Conservation (phyloP, 345 rosid genomes). For the Syzygium aromaticum region DNA sequence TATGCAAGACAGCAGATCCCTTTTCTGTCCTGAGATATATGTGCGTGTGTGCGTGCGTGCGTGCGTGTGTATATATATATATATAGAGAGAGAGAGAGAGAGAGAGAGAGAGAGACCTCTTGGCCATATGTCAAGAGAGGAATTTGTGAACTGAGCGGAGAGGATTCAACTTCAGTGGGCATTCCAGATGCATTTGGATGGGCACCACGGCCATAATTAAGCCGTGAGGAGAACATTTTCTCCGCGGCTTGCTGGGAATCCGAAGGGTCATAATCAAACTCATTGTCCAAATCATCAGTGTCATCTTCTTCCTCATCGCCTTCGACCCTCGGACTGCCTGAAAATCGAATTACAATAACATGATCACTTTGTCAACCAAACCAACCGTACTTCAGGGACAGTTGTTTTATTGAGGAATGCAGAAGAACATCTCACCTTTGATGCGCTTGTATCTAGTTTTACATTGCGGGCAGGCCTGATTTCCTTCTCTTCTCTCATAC, state of each 20-base stretch:
- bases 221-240: neutral
- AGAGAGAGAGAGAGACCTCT: slow-evolving; percentile 39
- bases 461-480: slow-evolving; percentile 95
- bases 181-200: slow-evolving; percentile 27
- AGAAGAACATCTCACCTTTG: slow-evolving; percentile 46
- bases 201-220: slow-evolving; percentile 27
- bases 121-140: slow-evolving; percentile 88
- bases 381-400: neutral
- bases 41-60: too few species aligned
- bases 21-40: neutral
- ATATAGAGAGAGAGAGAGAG: neutral
- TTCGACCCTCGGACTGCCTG: slow-evolving; percentile 94
- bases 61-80: too few species aligned
- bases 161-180: slow-evolving; percentile 53
- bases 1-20: neutral
- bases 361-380: neutral
- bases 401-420: neutral
- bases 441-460: slow-evolving; percentile 85
- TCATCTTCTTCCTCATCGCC: slow-evolving; percentile 98
- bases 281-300: slow-evolving; percentile 86
- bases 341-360: neutral
- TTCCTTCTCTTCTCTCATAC: slow-evolving; percentile 95
- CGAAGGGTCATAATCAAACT: slow-evolving; percentile 64
- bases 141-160: slow-evolving; percentile 58
- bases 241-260: slow-evolving; percentile 55